phyloP scores from a whole-genome alignment of 2,329 filamentous ascomycete species.

The Aspergillus thermomutatus region DNA sequence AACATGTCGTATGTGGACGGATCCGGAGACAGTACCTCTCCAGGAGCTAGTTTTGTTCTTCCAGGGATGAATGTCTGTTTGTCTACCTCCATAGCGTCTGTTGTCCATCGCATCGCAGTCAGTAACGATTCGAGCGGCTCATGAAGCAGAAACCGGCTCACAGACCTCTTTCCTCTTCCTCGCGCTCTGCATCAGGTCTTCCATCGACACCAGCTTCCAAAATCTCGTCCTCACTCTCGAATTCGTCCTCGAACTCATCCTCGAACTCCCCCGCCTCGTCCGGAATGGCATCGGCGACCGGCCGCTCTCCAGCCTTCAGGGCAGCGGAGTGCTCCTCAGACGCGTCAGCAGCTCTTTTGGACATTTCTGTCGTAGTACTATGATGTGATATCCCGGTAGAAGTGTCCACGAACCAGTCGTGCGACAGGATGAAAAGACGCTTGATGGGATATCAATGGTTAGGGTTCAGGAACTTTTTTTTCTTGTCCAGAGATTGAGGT shows the following conservation, averaged over 20 bases:
- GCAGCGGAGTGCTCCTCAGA: constrained; percentile 48
- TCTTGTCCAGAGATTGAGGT: constrained; percentile 23
- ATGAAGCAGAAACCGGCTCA: constrained; percentile 3
- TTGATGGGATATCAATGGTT: constrained; percentile 7
- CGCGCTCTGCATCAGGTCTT: constrained; percentile 83
- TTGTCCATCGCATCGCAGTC: constrained; percentile 9
- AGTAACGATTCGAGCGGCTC: constrained; percentile 4
- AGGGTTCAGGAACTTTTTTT: constrained; percentile 28
- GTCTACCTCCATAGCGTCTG: constrained; percentile 86
- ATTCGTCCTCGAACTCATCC: constrained; percentile 91
- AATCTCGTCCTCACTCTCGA: constrained; percentile 89
- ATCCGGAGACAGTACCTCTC: constrained; percentile 88
- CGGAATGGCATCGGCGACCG: constrained; percentile 48
- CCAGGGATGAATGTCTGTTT: constrained; percentile 95
- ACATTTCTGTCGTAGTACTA: constrained; percentile 48
- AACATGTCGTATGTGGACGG: constrained; percentile 97
- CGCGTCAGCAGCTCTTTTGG: constrained; percentile 58
- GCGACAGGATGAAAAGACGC: constrained; percentile 13
- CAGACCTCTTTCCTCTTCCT: constrained; percentile 75
- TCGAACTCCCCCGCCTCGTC: constrained; percentile 62
- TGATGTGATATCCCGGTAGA: constrained; percentile 2
- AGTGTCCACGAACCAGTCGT: constrained; percentile 20
- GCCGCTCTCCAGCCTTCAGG: constrained; percentile 61
- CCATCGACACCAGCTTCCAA: constrained; percentile 93
- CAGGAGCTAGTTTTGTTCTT: constrained; percentile 82